Conservation (phyloP, 2,329 filamentous ascomycete species). For the Cordyceps fumosorosea region DNA sequence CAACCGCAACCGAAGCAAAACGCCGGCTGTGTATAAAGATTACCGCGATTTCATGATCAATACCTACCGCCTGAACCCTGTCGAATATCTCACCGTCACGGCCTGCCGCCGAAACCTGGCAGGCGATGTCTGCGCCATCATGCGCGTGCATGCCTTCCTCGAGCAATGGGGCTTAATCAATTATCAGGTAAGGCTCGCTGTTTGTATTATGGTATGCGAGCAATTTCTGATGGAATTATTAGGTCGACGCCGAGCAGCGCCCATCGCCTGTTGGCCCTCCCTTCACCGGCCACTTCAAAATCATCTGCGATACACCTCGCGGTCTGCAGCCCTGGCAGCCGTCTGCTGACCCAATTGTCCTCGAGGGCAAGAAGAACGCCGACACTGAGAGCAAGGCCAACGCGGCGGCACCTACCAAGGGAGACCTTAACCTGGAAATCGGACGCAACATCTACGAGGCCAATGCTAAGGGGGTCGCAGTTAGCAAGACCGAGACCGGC, state of each 20-base stretch:
- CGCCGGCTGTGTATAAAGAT: slow-evolving; percentile 93
- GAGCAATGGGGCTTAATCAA: slow-evolving; percentile 99
- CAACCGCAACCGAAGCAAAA: slow-evolving; percentile 96
- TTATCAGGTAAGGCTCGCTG: slow-evolving; percentile 65
- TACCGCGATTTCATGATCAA: slow-evolving; percentile 99
- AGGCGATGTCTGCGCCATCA: slow-evolving; percentile 96
- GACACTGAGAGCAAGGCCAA: slow-evolving; percentile 70
- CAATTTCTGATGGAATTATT: not conserved
- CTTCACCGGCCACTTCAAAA: slow-evolving; percentile 94
- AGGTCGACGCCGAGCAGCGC: slow-evolving; percentile 94
- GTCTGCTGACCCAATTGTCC: slow-evolving; percentile 63
- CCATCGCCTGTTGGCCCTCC: slow-evolving; percentile 94
- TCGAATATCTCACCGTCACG: slow-evolving; percentile 94
- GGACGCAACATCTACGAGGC: slow-evolving; percentile 94
- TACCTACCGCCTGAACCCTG: slow-evolving; percentile 91
- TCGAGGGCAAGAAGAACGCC: slow-evolving; percentile 52
- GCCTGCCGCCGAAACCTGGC: slow-evolving; percentile 92
- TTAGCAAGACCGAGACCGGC: slow-evolving; percentile 64
- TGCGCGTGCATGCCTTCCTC: slow-evolving; percentile 95
- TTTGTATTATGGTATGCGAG: not conserved
- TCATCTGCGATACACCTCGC: slow-evolving; percentile 90
- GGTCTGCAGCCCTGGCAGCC: slow-evolving; percentile 95
- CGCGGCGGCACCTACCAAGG: slow-evolving; percentile 60
- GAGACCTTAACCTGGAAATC: slow-evolving; percentile 84
- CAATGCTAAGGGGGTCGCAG: slow-evolving; percentile 68